phyloP scores from a whole-genome alignment of 2,329 filamentous ascomycete genomes.

The Penicillium sp. region DNA sequence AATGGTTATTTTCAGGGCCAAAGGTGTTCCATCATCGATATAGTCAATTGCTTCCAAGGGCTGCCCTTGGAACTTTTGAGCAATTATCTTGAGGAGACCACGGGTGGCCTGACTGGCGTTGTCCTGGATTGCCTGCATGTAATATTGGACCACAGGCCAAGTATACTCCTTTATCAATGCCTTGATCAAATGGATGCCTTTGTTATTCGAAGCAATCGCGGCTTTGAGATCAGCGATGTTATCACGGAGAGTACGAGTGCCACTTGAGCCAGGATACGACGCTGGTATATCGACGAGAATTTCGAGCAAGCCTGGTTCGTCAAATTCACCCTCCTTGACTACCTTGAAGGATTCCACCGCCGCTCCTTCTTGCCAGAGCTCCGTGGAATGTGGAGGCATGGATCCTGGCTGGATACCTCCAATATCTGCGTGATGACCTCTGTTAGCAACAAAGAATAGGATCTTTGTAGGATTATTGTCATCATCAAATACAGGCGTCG shows the following conservation, averaged over 20 bases:
- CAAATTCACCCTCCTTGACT: constrained; percentile 71
- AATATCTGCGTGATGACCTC: constrained; percentile 79
- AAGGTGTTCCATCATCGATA: constrained; percentile 83
- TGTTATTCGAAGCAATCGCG: constrained; percentile 80
- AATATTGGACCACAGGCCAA: constrained; percentile 65
- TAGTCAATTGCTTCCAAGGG: constrained; percentile 72
- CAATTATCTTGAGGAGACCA: constrained; percentile 67
- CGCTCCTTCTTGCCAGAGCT: constrained; percentile 46
- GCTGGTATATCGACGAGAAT: constrained; percentile 70
- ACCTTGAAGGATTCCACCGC: constrained; percentile 53
- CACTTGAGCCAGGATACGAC: constrained; percentile 69
- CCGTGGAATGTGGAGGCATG: constrained; percentile 62
- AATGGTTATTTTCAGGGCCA: constrained; percentile 70
- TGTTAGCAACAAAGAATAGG: constrained; percentile 75
- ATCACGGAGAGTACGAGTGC: constrained; percentile 73
- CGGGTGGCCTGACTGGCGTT: constrained; percentile 75
- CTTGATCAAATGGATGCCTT: constrained; percentile 74
- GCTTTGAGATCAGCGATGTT: constrained; percentile 85
- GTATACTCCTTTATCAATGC: constrained; percentile 73
- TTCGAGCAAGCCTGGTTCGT: constrained; percentile 70
- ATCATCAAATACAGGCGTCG: constrained; percentile 70
- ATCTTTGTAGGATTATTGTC: constrained; percentile 58
- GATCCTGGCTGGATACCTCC: constrained; percentile 76
- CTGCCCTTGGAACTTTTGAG: constrained; percentile 62
- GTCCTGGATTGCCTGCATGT: constrained; percentile 77